Base-by-base conservation (phyloP, 75 land plant species). In the Larix kaempferi region DNA sequence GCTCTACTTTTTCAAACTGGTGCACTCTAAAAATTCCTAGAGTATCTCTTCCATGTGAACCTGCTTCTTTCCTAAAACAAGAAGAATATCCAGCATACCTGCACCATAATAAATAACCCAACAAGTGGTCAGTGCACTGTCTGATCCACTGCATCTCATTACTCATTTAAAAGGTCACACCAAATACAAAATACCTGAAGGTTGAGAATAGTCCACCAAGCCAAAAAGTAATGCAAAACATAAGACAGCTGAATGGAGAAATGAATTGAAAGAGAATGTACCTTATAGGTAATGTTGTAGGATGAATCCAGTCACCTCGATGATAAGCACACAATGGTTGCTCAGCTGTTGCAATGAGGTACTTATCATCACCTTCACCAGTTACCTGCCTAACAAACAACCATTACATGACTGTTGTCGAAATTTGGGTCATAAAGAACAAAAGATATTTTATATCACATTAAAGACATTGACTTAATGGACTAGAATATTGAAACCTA, bases 351-450 rank as follows among this genome's bases (percentile, higher is more conserved):
- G 99, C 99, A 85, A 96, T 96, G 75, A 96, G 84, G 84, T 96
- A 96, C 77, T 96, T 96, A 80, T 94, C 98, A 84, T 96, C 99
- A 59, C 98, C 98, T 85, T 96, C 99, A 14, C 99, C 99, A 73
- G 90, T 88, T 19, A 96, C 99, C 98, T 95, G 77, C 22, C 27
- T 44, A 25, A 35, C 64, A 26, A 16, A 54, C 39, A n/a, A n/a
- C 59, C 15, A 64, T 52, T 10, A 77, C 19, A 35, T 58, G 19
- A 67, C 33, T n/a, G 49, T 22, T n/a, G 6, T 22, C 6, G 57
- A 41, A 22, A 11, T 73, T 49, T 44, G 22, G 10, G 27, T 10
- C 17, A 73, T 3, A 49, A 10, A 49, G 54, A 39, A 0, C 1
- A 49, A 49, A 49, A 10, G 12, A 49, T 1, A 10, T 49, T 49